These are phyloP conservation scores for Verticillium nubilum DNA, from an alignment of 2,329 filamentous ascomycete species.

Conservation along the genomic window DNA sequence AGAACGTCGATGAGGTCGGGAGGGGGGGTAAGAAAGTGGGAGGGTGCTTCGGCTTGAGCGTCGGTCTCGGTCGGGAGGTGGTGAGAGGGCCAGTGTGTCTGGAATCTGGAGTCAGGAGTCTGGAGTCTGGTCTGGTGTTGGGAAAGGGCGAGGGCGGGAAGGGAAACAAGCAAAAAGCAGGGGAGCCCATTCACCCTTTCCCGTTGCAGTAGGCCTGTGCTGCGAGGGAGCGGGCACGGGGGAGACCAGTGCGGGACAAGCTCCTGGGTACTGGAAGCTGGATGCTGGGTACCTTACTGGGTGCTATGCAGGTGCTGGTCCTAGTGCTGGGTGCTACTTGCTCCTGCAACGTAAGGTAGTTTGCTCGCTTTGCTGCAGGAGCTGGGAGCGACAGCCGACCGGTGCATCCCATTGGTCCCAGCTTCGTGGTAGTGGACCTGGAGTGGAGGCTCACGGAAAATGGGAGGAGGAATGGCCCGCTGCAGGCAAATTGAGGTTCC, in stretches of 20 bases:
- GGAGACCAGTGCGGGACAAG: neutral
- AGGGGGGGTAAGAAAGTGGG: neutral
- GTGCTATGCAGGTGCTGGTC: no score
- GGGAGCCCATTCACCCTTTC: neutral
- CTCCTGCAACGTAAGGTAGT: neutral
- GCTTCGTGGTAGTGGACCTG: neutral
- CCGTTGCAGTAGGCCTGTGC: neutral
- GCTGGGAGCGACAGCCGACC: neutral
- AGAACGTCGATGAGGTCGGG: constrained; percentile 9
- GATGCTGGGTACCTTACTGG: no score
- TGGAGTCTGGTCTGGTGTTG: constrained; percentile 11
- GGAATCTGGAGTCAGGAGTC: constrained; percentile 8
- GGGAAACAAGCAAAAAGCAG: constrained; percentile 1
- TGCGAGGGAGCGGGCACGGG: neutral
- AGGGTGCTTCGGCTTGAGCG: neutral
- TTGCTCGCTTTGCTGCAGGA: neutral
- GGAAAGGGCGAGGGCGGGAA: constrained; percentile 4
- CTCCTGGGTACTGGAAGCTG: neutral
- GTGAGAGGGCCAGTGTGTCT: neutral
- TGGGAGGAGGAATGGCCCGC: constrained; percentile 1
- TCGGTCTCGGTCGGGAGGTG: neutral
- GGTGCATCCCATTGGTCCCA: neutral
- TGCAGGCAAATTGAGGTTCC: constrained; percentile 2
- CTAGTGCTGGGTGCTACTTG: neutral
- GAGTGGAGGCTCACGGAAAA: neutral